Percentiles rank a stretch among this genome's conserved stretches.
Evolutionary conservation across 352 stramenopile species (phyloP).

Genomic region (Elongisporangium undulatum): DNA sequence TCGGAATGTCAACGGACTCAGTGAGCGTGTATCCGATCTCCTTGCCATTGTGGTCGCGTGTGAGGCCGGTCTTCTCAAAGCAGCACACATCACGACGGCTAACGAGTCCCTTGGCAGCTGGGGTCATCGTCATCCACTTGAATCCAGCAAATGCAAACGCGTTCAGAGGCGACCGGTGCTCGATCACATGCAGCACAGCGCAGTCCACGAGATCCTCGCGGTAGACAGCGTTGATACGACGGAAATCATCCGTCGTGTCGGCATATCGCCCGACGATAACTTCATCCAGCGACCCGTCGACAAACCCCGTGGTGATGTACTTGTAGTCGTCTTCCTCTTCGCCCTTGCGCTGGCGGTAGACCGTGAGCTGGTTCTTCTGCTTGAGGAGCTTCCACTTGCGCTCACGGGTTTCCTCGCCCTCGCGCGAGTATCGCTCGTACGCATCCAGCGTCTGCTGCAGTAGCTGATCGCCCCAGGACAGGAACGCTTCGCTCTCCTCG

Average conservation of each 20-base stretch:
- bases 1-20: conserved; percentile 32
- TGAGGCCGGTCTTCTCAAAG: conserved; percentile 38
- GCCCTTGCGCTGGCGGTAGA: conserved; percentile 25
- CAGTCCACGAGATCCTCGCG: conserved; percentile 43
- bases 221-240: conserved; percentile 35
- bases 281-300: conserved; percentile 34
- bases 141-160: conserved; percentile 40
- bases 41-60: conserved; percentile 30
- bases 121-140: conserved; percentile 46
- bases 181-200: conserved; percentile 32
- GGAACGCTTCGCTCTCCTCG: conserved; percentile 24
- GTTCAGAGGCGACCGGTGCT: conserved; percentile 13
- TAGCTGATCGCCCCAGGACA: conserved; percentile 26
- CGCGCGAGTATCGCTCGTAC: conserved; percentile 28
- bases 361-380: conserved; percentile 25
- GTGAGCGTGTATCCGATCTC: conserved; percentile 45
- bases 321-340: conserved; percentile 19
- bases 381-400: conserved; percentile 39
- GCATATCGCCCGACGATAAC: conserved; percentile 39
- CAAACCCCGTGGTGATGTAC: conserved; percentile 27
- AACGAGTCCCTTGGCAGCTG: conserved; percentile 29
- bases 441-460: conserved; percentile 26
- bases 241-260: conserved; percentile 30
- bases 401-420: conserved; percentile 27
- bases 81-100: conserved; percentile 46